phyloP scores from a whole-genome alignment of 2,329 filamentous ascomycete genomes.

The Cytospora chrysosperma region DNA sequence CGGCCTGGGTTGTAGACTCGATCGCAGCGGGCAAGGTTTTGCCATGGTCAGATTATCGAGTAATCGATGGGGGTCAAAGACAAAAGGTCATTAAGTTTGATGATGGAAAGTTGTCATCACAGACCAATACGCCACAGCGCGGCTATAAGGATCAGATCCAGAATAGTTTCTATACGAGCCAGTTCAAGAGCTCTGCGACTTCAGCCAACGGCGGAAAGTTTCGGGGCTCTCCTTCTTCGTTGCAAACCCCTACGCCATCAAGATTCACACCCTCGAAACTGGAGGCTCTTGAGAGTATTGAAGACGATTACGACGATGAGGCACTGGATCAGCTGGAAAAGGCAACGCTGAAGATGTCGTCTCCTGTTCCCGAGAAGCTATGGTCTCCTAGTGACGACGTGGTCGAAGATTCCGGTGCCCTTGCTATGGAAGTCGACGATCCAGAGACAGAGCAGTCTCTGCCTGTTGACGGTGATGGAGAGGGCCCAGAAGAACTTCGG shows the following conservation, averaged over 20 bases:
- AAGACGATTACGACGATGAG: constrained; percentile 41
- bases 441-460: background rate
- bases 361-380: background rate
- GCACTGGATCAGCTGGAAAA: background rate
- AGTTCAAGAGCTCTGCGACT: constrained; percentile 51
- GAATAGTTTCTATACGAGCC: constrained; percentile 77
- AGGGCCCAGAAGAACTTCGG: background rate
- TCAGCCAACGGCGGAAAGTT: constrained; percentile 28
- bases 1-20: constrained; percentile 91
- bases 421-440: background rate
- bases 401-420: background rate
- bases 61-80: constrained; percentile 78
- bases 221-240: constrained; percentile 24
- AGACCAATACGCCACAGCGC: constrained; percentile 56
- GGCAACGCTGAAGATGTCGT: background rate
- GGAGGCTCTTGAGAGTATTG: constrained; percentile 35
- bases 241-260: constrained; percentile 15
- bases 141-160: constrained; percentile 82
- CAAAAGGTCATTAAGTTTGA: constrained; percentile 72
- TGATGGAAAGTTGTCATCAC: constrained; percentile 63
- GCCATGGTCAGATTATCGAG: constrained; percentile 81
- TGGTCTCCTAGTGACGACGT: background rate
- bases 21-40: constrained; percentile 76
- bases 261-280: constrained; percentile 23
- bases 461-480: background rate